Evolutionary conservation across 2,329 filamentous ascomycete species (phyloP), one percentile per base, ranked within the genome.

Genomic region (Aspergillus glaucus): DNA sequence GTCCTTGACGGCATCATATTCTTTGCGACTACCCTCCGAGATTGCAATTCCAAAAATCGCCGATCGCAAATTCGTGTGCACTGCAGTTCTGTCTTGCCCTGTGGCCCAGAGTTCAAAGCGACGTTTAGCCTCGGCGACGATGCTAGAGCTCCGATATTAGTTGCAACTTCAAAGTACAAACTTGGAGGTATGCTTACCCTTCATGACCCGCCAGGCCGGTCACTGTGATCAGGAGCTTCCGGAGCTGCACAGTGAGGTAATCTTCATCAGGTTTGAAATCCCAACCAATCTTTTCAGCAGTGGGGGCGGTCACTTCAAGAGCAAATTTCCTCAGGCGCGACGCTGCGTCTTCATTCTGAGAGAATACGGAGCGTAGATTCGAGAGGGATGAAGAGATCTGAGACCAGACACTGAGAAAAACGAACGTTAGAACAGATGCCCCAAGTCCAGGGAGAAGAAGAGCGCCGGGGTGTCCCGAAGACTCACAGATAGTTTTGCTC

Each of bases 231-330:
- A 98, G 78, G 41, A 89, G 79, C 67, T 92, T 88, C 48, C 93
- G 87, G 44, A 95, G 79, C 61, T 95, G 84, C 22, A 86, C 83
- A 12, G 81, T 85, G 41, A 95, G 82, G 67, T 87, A 95, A 61
- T 90, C 85, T 59, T 97, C 92, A 45, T 78, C 77, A 37, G 84
- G 71, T n/a, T 79, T 75, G 61, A 88, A 88, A 30, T 93, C 85
- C 88, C 91, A 97, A 36, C 91, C 91, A 58, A 96, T 76, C 57
- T 85, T 82, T 58, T 89, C 84, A 9, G 87, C 84, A 7, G 88
- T 87, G 26, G 82, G 79, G 22, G 81, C 79, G 52, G 93, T 82
- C 45, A 98, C 78, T 69, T 86, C 85, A 21, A 93, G 76, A 2
- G 84, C 82, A 65, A 95, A 95, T 46, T 83, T 84, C 66, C 87